Evolutionary conservation across 1,284 basidiomycete species (phyloP).

Genomic region (Mrakiaceae sp.): DNA sequence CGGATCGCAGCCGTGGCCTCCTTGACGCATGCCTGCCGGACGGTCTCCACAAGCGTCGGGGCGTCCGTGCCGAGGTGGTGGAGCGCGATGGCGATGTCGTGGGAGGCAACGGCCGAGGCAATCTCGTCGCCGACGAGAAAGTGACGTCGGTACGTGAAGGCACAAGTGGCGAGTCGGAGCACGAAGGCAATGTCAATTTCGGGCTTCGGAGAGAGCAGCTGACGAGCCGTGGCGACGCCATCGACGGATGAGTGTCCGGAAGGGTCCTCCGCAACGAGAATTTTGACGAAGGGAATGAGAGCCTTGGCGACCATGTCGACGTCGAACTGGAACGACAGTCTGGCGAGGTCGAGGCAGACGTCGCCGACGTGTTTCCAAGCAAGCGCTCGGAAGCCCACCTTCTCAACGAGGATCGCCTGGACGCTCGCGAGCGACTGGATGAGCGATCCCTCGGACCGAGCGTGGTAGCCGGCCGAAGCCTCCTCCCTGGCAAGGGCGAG

Average conservation of each 20-base stretch:
- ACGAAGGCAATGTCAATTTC: conserved; percentile 28
- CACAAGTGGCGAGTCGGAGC: conserved; percentile 50
- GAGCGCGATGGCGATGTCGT: conserved; percentile 64
- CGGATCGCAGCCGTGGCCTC: conserved; percentile 56
- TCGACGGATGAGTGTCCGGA: conserved; percentile 27
- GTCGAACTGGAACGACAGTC: conserved; percentile 29
- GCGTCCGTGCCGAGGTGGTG: conserved; percentile 41
- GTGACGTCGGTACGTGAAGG: conserved; percentile 61
- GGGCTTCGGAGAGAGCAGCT: conserved; percentile 17
- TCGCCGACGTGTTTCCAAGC: conserved; percentile 84
- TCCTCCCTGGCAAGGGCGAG: conserved; percentile 62
- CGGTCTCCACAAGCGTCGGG: conserved; percentile 23
- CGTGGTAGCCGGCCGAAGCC: conserved; percentile 54
- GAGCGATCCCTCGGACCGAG: conserved; percentile 64
- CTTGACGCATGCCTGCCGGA: conserved; percentile 37
- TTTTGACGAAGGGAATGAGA: conserved; percentile 27
- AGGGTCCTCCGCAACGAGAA: conserved; percentile 29
- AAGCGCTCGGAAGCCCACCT: conserved; percentile 53
- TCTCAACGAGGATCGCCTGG: conserved; percentile 46
- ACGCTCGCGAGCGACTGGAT: conserved; percentile 48
- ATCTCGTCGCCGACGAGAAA: conserved; percentile 51
- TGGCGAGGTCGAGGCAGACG: conserved; percentile 55
- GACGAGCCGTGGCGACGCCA: conserved; percentile 28
- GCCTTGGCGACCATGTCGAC: conserved; percentile 23
- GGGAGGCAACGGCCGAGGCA: conserved; percentile 50